Evolutionary conservation across 352 stramenopile species (phyloP).

Genomic region (Pythium phragmiticola): DNA sequence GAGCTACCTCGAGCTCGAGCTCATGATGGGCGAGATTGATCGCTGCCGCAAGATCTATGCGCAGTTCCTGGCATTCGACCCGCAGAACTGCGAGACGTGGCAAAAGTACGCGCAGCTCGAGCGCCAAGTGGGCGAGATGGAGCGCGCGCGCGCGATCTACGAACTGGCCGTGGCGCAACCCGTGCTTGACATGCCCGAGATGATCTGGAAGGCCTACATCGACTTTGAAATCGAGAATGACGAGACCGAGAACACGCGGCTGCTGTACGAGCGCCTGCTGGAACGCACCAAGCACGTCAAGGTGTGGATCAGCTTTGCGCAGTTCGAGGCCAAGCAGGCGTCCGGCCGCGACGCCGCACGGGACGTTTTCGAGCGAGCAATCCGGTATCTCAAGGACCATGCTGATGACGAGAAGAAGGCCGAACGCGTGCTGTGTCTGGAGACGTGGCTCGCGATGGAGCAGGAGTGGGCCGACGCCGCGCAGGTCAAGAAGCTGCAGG

Average conservation of each 20-base stretch:
- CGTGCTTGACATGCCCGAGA: constrained; percentile 97
- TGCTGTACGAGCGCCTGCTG: constrained; percentile 95
- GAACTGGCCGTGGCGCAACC: constrained; percentile 95
- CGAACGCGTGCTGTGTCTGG: constrained; percentile 95
- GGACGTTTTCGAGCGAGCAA: constrained; percentile 89
- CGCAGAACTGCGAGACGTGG: constrained; percentile 94
- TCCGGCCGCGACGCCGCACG: constrained; percentile 66
- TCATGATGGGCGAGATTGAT: constrained; percentile 98
- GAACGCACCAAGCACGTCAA: constrained; percentile 98
- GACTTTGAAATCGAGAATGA: constrained; percentile 96
- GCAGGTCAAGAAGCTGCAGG: constrained; percentile 87
- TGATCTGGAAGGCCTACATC: constrained; percentile 99
- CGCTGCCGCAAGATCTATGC: constrained; percentile 91
- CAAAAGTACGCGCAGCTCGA: constrained; percentile 96
- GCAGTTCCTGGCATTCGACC: constrained; percentile 80
- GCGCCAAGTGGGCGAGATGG: constrained; percentile 92
- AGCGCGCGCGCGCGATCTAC: constrained; percentile 94
- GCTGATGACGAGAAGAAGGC: constrained; percentile 84
- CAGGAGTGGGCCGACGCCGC: constrained; percentile 58
- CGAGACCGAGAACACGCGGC: constrained; percentile 83
- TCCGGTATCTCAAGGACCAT: constrained; percentile 90
- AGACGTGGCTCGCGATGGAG: constrained; percentile 96
- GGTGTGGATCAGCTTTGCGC: constrained; percentile 92
- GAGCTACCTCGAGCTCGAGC: constrained; percentile 95
- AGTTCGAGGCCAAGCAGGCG: constrained; percentile 71